Conservation (phyloP, 192 early-diverging fungal genomes). For the Gigaspora rosea region DNA sequence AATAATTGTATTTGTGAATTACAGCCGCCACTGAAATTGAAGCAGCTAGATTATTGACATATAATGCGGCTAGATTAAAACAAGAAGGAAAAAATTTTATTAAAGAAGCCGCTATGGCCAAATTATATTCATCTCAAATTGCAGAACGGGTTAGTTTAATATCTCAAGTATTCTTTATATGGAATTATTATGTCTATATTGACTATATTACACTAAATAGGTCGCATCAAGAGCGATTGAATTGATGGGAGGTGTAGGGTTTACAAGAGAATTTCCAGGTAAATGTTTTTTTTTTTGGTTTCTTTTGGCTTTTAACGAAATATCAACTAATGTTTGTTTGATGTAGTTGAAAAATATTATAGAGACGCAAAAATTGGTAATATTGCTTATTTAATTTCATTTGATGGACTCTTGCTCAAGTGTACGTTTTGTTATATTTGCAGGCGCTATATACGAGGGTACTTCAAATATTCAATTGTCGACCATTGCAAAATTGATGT, state of each 20-base stretch:
- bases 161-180: not conserved
- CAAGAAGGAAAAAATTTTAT: slow-evolving; percentile 89
- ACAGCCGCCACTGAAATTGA: slow-evolving; percentile 89
- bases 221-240: slow-evolving; percentile 89
- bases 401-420: not conserved
- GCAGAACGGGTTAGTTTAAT: slow-evolving; percentile 63
- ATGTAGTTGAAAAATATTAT: slow-evolving; percentile 87
- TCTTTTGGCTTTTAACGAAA: not conserved
- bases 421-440: not conserved
- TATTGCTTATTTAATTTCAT: not conserved
- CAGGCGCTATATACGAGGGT: slow-evolving; percentile 82
- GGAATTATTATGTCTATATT: not conserved
- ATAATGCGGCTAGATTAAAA: slow-evolving; percentile 95
- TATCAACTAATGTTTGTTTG: not conserved
- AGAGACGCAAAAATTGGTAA: slow-evolving; percentile 95
- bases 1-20: not conserved
- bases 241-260: slow-evolving; percentile 98
- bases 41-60: slow-evolving; percentile 93
- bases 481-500: slow-evolving; percentile 74
- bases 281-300: slow-evolving; percentile 12
- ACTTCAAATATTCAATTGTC: slow-evolving; percentile 97
- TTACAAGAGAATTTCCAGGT: slow-evolving; percentile 83
- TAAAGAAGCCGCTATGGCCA: slow-evolving; percentile 98
- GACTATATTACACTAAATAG: slow-evolving; percentile 30
- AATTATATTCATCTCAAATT: slow-evolving; percentile 93